Conservation (phyloP, 192 early-diverging fungal species). For the Dissophora ornata region DNA sequence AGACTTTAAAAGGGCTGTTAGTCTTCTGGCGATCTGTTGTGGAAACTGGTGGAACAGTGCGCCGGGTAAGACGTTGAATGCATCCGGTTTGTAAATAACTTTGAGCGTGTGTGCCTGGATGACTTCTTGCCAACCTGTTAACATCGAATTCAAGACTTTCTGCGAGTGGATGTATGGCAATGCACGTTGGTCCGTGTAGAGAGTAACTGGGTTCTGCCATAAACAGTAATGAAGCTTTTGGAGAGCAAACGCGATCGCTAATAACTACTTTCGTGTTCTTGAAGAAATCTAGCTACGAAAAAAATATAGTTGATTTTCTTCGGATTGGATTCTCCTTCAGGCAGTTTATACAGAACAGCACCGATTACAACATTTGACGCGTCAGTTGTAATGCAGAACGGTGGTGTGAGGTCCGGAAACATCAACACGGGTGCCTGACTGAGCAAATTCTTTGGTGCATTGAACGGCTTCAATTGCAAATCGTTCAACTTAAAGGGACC, state of each 20-base stretch:
- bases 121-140: slow-evolving; percentile 21
- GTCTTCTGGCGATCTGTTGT: background rate
- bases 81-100: slow-evolving; percentile 24
- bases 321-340: background rate
- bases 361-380: slow-evolving; percentile 18
- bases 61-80: slow-evolving; percentile 19
- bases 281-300: slow-evolving; percentile 37
- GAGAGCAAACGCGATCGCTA: slow-evolving; percentile 24
- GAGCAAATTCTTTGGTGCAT: no score
- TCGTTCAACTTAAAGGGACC: background rate
- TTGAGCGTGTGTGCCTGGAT: slow-evolving; percentile 17
- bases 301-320: slow-evolving; percentile 26
- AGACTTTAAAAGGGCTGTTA: background rate
- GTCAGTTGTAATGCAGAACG: slow-evolving; percentile 23
- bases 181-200: no score
- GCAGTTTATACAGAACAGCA: slow-evolving; percentile 14
- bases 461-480: no score
- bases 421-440: no score
- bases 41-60: slow-evolving; percentile 27
- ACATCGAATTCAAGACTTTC: slow-evolving; percentile 25
- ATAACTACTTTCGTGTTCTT: slow-evolving; percentile 22
- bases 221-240: slow-evolving; percentile 14
- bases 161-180: background rate
- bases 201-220: slow-evolving; percentile 7
- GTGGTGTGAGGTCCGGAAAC: background rate